These are phyloP conservation scores for Cercospora berteroae DNA, from an alignment of 2,329 filamentous ascomycete genomes.

Conservation along the genomic window DNA sequence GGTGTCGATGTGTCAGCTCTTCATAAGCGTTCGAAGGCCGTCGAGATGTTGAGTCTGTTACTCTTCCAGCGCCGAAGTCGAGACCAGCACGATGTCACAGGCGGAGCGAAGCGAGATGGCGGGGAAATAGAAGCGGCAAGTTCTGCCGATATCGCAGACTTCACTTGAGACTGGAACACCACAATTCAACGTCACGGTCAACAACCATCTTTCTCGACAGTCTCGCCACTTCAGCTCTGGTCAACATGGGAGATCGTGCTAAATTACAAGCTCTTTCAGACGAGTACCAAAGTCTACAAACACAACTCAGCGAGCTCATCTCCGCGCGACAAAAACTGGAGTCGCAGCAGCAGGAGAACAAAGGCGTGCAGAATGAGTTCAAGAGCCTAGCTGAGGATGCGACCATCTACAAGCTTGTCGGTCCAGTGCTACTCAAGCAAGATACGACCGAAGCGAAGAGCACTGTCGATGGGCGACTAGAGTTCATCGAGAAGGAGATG, in stretches of 20 bases:
- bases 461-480: constrained; percentile 84
- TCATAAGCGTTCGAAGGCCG: not conserved
- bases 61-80: constrained; percentile 5
- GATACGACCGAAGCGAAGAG: constrained; percentile 85
- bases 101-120: constrained; percentile 14
- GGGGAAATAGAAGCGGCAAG: constrained; percentile 13
- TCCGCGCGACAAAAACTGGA: constrained; percentile 86
- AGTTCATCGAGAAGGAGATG: constrained; percentile 95
- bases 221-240: not conserved
- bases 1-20: not conserved
- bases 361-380: constrained; percentile 87
- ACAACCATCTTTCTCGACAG: not conserved
- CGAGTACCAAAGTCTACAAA: constrained; percentile 82
- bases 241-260: constrained; percentile 56
- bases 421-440: constrained; percentile 90
- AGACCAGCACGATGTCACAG: constrained; percentile 11
- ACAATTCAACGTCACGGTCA: not conserved
- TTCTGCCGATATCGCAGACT: constrained; percentile 5
- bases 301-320: constrained; percentile 79
- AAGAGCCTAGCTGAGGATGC: constrained; percentile 72
- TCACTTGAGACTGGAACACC: not conserved
- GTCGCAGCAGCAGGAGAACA: constrained; percentile 90
- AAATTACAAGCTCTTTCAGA: constrained; percentile 80
- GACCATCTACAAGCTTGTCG: constrained; percentile 93
- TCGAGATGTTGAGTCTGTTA: constrained; percentile 2